Evolutionary conservation across 1,284 basidiomycete species (phyloP), one percentile per base, ranked within the genome.

Genomic region (Inonotus hispidus): DNA sequence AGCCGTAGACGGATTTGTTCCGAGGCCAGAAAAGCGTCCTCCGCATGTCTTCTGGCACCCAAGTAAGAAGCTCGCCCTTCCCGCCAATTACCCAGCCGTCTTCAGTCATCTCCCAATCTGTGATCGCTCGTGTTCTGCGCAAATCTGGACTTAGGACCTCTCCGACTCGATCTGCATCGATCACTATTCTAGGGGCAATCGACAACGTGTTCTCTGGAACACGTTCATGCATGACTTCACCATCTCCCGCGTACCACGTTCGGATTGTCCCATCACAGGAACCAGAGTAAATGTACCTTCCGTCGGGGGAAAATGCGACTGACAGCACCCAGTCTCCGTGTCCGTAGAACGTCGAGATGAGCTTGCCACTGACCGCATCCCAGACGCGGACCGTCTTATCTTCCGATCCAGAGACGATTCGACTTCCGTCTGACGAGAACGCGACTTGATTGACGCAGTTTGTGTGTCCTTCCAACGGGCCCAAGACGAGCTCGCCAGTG

Each of bases 291-390:
- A 66, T 41, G 16, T 37, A 43, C 29, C 21, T 56, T 7, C 60
- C 64, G 52, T 65, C 59, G 11, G 38, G 56, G 1, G 66, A 67
- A 95, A 95, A 73, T 98, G 97, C 82, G 98, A 99, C 53, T n/a
- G 58, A 67, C 11, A 55, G 56, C 39, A 66, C 62, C 23, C 59
- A 56, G 3, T 0, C 0, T 21, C 63, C 56, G 3, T 0, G 29
- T 14, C 29, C 27, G 27, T 43, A 32, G 32, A 35, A 59, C 13
- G 3, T 39, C 39, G 11, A n/a, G 14, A 50, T 19, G 11, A 11
- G 10, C 35, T 59, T 2, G 1, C 59, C 55, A 11, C 35, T 58
- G 16, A 29, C 41, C 19, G 56, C 59, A 57, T 61, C 59, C 59
- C 55, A 62, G 2, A 62, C 32, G 10, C 57, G 25, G 25, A 62